Base-by-base conservation (phyloP, 108 stramenopile species). In the Craspedostauros australis region DNA sequence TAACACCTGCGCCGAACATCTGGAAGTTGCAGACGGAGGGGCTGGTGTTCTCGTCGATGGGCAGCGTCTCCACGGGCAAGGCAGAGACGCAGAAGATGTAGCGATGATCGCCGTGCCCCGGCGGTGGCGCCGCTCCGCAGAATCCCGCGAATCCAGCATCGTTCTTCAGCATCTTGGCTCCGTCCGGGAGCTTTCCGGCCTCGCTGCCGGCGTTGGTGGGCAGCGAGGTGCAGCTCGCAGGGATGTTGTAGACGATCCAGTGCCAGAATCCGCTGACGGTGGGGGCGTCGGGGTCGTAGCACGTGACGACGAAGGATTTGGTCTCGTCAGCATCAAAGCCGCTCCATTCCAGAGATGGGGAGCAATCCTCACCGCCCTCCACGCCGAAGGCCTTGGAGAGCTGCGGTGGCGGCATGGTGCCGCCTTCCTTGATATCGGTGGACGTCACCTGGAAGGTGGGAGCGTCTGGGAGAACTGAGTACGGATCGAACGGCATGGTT, bases 121-220 rank as follows among this genome's bases (percentile, higher is more conserved):
- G 60, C 15, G 60, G 60, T n/a, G 60, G 60, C 30, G 60, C 60
- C 14, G 44, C 27, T 9, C 60, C 60, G 25, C 27, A 27, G 24
- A 46, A 62, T 42, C 60, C 60, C n/a, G 60, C 44, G 43, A 62
- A 62, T 22, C 60, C 60, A 14, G 60, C 60, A 62, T 62, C 60
- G 19, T 62, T 62, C 60, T 62, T 62, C 28, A 62, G 39, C 60
- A 62, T 62, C 31, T 62, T 62, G 49, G 60, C 60, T 21, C 60
- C 60, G 7, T 23, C 39, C n/a, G 60, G 60, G 15, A 60, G 20
- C 7, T 29, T 23, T 9, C 22, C 16, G 11, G 33, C 50, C 12
- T 33, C 50, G 5, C 15, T 50, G 15, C 60, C 60, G 32, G 60
- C 60, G 8, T 50, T 50, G 1, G 60, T 42, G 16, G 18, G 30